Percentiles rank a stretch among this genome's conserved stretches.
These are phyloP conservation scores for Daedaleopsis nitida DNA, from an alignment of 768 basidiomycete genomes.

Conservation along the genomic window DNA sequence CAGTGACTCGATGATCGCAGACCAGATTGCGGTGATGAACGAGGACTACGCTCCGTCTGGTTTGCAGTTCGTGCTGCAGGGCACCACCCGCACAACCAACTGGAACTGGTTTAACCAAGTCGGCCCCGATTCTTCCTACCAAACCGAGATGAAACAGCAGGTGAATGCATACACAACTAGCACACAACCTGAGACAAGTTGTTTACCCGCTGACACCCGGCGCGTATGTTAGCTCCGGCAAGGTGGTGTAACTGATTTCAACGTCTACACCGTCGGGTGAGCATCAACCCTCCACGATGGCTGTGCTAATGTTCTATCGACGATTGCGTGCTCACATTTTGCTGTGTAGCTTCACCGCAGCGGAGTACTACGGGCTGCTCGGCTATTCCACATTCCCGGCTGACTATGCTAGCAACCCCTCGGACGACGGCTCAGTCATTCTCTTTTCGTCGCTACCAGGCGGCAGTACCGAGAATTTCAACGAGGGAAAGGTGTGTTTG, in stretches of 20 bases:
- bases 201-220: no score
- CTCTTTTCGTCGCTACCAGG: slow-evolving; percentile 38
- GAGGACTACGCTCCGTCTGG: slow-evolving; percentile 39
- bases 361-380: slow-evolving; percentile 44
- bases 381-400: slow-evolving; percentile 58
- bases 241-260: slow-evolving; percentile 44
- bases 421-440: slow-evolving; percentile 50
- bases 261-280: slow-evolving; percentile 56
- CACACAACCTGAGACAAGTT: neutral
- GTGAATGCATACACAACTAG: neutral
- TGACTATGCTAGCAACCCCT: slow-evolving; percentile 38
- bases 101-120: slow-evolving; percentile 49
- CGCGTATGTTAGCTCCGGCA: slow-evolving; percentile 33
- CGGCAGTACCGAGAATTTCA: slow-evolving; percentile 43
- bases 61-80: slow-evolving; percentile 42
- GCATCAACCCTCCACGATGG: slow-evolving; percentile 3
- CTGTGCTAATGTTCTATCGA: neutral
- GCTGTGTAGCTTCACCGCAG: slow-evolving; percentile 16
- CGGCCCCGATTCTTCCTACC: slow-evolving; percentile 35
- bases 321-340: neutral
- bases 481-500: slow-evolving; percentile 32
- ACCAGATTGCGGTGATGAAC: slow-evolving; percentile 46
- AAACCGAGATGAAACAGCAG: slow-evolving; percentile 50
- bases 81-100: slow-evolving; percentile 46
- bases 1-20: slow-evolving; percentile 37